These are phyloP conservation scores for Boletus barrowsii DNA, from an alignment of 768 basidiomycete species.

Conservation along the genomic window DNA sequence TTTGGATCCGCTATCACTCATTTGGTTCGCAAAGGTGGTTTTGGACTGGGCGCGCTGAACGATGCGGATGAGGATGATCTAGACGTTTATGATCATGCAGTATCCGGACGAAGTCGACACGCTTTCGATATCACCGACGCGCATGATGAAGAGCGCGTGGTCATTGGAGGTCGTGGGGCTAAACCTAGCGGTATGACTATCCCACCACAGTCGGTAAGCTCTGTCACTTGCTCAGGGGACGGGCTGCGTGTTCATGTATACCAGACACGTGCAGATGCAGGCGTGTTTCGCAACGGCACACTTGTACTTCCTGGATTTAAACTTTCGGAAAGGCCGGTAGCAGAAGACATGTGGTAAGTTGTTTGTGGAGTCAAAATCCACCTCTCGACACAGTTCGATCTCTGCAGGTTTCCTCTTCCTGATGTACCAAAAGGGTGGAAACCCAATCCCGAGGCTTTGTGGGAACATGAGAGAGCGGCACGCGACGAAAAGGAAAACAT, in stretches of 20 bases:
- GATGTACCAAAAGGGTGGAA: conserved; percentile 82
- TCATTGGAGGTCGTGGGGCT: conserved; percentile 35
- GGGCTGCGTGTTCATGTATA: conserved; percentile 13
- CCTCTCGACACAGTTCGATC: conserved; percentile 15
- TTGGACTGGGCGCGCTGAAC: conserved; percentile 85
- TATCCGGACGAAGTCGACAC: conserved; percentile 42
- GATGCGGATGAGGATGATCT: conserved; percentile 93
- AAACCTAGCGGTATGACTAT: conserved; percentile 8
- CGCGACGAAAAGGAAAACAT: conserved; percentile 45
- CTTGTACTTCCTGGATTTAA: conserved; percentile 74
- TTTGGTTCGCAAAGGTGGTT: conserved; percentile 57
- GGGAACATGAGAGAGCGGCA: conserved; percentile 47
- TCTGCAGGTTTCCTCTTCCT: conserved; percentile 74
- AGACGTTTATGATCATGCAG: conserved; percentile 68
- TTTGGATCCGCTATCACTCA: not conserved
- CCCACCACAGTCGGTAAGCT: conserved; percentile 13
- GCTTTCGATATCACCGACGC: conserved; percentile 66
- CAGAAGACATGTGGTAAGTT: conserved; percentile 66
- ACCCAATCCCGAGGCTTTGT: conserved; percentile 79
- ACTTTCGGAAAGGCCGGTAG: conserved; percentile 61
- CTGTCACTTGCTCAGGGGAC: not conserved
- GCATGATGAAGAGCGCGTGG: conserved; percentile 59
- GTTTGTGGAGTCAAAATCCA: conserved; percentile 8
- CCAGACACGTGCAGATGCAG: conserved; percentile 13
- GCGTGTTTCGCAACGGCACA: conserved; percentile 70